phyloP scores from a whole-genome alignment of 2,329 filamentous ascomycete genomes.

The Ophiosphaerella narmari region DNA sequence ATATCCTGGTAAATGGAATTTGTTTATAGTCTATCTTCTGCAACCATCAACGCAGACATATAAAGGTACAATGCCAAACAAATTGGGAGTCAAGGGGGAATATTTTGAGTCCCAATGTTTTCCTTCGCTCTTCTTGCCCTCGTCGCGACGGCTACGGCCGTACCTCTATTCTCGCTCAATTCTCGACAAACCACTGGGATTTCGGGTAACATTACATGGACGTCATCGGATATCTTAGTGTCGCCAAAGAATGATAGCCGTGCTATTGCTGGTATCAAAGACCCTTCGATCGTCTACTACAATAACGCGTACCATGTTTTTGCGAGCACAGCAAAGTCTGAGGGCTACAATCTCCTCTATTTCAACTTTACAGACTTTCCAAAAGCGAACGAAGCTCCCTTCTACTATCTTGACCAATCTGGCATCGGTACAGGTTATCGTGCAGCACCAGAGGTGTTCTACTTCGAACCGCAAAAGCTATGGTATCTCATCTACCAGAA shows the following conservation, averaged over 20 bases:
- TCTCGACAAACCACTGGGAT: conserved; percentile 13
- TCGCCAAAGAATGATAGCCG: conserved; percentile 35
- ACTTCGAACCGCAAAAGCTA: conserved; percentile 48
- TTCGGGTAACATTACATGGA: conserved; percentile 38
- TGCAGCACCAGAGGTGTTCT: conserved; percentile 50
- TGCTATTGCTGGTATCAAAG: conserved; percentile 38
- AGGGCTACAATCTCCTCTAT: conserved; percentile 49
- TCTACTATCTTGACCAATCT: conserved; percentile 48
- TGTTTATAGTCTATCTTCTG: too few species aligned
- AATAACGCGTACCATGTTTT: conserved; percentile 52
- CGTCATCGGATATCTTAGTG: conserved; percentile 31
- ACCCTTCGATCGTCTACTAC: conserved; percentile 40
- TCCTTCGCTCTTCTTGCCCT: conserved; percentile 10
- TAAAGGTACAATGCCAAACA: too few species aligned
- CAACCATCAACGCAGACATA: too few species aligned
- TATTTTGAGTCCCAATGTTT: conserved; percentile 3
- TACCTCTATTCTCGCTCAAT: conserved; percentile 1
- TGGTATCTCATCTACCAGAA: conserved; percentile 53
- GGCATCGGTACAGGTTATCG: conserved; percentile 48
- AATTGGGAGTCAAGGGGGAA: too few species aligned
- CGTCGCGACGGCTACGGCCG: conserved; percentile 14
- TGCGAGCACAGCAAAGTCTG: conserved; percentile 43
- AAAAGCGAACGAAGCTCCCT: conserved; percentile 36
- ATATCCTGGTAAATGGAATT: too few species aligned
- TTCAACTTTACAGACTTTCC: conserved; percentile 48